Conservation (phyloP, 345 rosid genomes). For the Gossypium anomalum region DNA sequence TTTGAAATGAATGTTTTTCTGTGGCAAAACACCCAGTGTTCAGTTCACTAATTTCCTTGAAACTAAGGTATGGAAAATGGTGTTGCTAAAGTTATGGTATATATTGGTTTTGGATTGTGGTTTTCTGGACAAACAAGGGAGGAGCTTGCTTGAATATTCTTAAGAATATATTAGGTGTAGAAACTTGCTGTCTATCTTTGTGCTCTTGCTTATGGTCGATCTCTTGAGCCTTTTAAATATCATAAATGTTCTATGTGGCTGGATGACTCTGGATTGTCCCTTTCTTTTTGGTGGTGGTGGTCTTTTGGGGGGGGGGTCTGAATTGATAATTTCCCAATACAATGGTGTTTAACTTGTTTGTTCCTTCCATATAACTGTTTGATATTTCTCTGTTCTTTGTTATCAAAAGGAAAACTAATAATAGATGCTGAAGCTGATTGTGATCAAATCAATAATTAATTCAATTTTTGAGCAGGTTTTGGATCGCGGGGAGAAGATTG, state of each 20-base stretch:
- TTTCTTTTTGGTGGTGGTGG: not conserved
- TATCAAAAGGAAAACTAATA: not conserved
- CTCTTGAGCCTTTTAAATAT: not conserved
- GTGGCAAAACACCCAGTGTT: not conserved
- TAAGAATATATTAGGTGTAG: not conserved
- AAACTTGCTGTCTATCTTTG: not conserved
- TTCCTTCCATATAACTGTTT: not conserved
- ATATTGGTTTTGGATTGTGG: not conserved
- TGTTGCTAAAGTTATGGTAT: not conserved
- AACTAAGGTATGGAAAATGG: not conserved
- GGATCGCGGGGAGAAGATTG: slow-evolving; percentile 94
- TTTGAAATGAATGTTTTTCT: not conserved
- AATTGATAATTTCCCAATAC: not conserved
- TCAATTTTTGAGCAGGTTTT: slow-evolving; percentile 49
- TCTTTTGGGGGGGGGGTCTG: not conserved
- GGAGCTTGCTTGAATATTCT: not conserved
- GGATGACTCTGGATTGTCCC: not conserved
- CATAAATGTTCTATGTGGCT: not conserved
- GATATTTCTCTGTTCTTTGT: not conserved
- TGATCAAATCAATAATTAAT: not conserved
- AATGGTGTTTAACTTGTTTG: not conserved
- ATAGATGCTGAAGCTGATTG: not conserved
- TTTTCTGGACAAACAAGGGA: not conserved
- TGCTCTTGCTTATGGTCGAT: not conserved
- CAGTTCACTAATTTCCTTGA: not conserved